Evolutionary conservation across 805 yeast species (phyloP).

Genomic region (Candida multigemmis): DNA sequence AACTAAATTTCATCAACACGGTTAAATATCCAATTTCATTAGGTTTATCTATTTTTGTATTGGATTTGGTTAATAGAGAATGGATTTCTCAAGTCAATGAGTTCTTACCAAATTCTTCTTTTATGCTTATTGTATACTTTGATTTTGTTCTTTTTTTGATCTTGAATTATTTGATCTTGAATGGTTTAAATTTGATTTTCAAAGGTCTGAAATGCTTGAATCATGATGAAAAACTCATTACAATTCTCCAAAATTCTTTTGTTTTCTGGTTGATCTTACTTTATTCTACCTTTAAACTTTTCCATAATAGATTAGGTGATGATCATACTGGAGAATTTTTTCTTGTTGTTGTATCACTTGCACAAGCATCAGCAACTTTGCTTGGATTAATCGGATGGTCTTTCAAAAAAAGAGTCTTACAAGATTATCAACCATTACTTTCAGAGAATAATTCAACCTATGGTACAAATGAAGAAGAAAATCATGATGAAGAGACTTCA

Average conservation of each 20-base stretch:
- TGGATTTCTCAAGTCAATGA: slow-evolving; percentile 13
- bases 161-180: slow-evolving; percentile 48
- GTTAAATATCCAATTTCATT: slow-evolving; percentile 56
- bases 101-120: slow-evolving; percentile 32
- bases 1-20: slow-evolving; percentile 23
- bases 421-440: slow-evolving; percentile 20
- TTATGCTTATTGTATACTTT: slow-evolving; percentile 22
- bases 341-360: slow-evolving; percentile 34
- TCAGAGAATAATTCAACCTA: slow-evolving; percentile 8
- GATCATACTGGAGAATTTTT: slow-evolving; percentile 48
- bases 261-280: slow-evolving; percentile 50
- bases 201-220: slow-evolving; percentile 21
- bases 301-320: slow-evolving; percentile 29
- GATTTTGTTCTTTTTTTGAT: slow-evolving; percentile 42
- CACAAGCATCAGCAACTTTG: slow-evolving; percentile 38
- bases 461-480: slow-evolving; percentile 9
- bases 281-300: slow-evolving; percentile 35
- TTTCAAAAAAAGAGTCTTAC: slow-evolving; percentile 9
- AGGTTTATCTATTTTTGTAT: slow-evolving; percentile 28
- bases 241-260: slow-evolving; percentile 41
- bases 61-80: slow-evolving; percentile 13
- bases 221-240: slow-evolving; percentile 36
- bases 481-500: slow-evolving; percentile 5
- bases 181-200: slow-evolving; percentile 27
- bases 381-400: slow-evolving; percentile 46